Conservation (phyloP, 768 basidiomycete species). For the Lactifluus subvellereus region DNA sequence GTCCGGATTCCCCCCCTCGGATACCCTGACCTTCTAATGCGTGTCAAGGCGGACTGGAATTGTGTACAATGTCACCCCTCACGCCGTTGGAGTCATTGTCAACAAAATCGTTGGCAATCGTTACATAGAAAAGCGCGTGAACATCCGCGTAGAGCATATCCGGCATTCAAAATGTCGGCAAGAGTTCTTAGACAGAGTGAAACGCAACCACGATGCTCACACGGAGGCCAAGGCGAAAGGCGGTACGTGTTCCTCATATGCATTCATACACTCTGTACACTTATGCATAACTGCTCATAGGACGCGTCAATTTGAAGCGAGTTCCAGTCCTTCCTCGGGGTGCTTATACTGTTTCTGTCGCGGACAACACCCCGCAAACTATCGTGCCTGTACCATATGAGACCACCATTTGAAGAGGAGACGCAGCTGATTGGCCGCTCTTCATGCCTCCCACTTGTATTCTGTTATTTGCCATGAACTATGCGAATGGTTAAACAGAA, state of each 20-base stretch:
- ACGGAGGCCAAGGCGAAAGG: constrained; percentile 86
- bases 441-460: constrained; percentile 5
- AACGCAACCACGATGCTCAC: constrained; percentile 81
- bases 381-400: constrained; percentile 92
- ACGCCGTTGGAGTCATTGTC: constrained; percentile 92
- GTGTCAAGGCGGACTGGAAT: constrained; percentile 85
- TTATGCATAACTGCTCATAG: constrained; percentile 34
- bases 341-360: constrained; percentile 64
- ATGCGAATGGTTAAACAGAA: constrained; percentile 2
- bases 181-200: constrained; percentile 95
- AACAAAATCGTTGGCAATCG: constrained; percentile 99
- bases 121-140: constrained; percentile 99
- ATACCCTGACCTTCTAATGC: not conserved
- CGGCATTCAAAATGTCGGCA: constrained; percentile 95
- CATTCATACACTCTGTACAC: not conserved
- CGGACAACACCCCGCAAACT: constrained; percentile 83
- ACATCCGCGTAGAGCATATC: constrained; percentile 94
- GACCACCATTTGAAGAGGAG: constrained; percentile 77
- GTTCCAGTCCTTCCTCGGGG: constrained; percentile 78
- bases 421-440: not conserved
- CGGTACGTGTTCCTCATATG: constrained; percentile 45
- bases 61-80: constrained; percentile 95
- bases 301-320: constrained; percentile 80
- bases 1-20: constrained; percentile 32
- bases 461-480: constrained; percentile 7